These are phyloP conservation scores for Agapanthus africanus DNA, from an alignment of 106 monocot species.

Conservation along the genomic window DNA sequence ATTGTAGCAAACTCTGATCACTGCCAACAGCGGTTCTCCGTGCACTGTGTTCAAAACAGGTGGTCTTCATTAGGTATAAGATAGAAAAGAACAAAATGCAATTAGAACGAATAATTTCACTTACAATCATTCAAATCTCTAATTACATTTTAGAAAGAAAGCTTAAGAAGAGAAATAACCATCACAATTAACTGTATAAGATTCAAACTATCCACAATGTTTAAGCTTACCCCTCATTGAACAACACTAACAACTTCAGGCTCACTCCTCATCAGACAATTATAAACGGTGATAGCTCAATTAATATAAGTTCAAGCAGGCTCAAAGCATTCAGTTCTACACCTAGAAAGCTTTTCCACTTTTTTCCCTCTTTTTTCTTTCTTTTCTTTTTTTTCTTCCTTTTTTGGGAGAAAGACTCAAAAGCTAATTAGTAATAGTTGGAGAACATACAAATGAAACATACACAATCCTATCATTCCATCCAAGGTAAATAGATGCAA, in stretches of 20 bases:
- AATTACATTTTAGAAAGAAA: not conserved
- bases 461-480: not conserved
- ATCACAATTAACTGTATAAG: not conserved
- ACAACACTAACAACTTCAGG: no score
- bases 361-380: no score
- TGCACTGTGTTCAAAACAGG: slow-evolving; percentile 55
- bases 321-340: not conserved
- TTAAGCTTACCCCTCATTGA: no score
- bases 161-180: not conserved
- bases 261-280: not conserved
- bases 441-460: not conserved
- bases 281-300: not conserved
- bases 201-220: no score
- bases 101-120: not conserved
- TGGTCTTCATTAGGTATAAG: not conserved
- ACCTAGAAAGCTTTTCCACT: not conserved
- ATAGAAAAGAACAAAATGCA: slow-evolving; percentile 2
- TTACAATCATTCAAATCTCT: no score
- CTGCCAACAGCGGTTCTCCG: slow-evolving; percentile 83
- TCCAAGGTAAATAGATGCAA: not conserved
- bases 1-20: slow-evolving; percentile 89
- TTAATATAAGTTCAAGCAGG: not conserved
- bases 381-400: no score
- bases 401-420: no score
- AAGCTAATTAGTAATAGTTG: not conserved